Conservation (phyloP, 108 stramenopile genomes). For the Fragilaria radians region DNA sequence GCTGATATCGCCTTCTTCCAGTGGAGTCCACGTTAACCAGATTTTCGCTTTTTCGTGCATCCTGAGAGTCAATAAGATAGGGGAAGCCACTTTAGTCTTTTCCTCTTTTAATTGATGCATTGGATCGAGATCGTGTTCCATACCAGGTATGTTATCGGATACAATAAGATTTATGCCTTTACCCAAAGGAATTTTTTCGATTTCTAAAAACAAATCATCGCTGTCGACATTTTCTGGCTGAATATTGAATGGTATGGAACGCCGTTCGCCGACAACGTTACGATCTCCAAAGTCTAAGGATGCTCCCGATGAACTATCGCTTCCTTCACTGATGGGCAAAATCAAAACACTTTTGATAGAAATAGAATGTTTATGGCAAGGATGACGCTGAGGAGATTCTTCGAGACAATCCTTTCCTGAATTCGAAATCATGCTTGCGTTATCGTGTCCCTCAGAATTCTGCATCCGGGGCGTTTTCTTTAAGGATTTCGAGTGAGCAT, state of each 20-base stretch:
- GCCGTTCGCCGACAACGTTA: conserved; percentile 12
- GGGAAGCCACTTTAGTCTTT: background rate
- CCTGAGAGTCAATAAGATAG: background rate
- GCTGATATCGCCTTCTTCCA: conserved; percentile 10
- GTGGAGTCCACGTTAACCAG: conserved; percentile 19
- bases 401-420: too few relatives aligned
- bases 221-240: conserved; percentile 1
- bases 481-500: too few relatives aligned
- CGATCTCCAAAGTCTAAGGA: conserved; percentile 12
- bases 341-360: too few relatives aligned
- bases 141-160: background rate
- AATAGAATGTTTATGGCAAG: too few relatives aligned
- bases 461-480: too few relatives aligned
- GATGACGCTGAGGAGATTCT: too few relatives aligned
- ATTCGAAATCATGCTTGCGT: too few relatives aligned
- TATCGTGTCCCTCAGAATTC: too few relatives aligned
- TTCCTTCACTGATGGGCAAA: too few relatives aligned
- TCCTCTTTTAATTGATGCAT: background rate
- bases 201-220: conserved; percentile 1
- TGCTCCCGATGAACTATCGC: background rate
- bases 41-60: conserved; percentile 4
- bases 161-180: conserved; percentile 14
- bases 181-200: conserved; percentile 17
- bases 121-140: background rate
- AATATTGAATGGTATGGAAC: conserved; percentile 12